Evolutionary conservation across 331 rosid species (phyloP).

Genomic region (Arachis monticola): DNA sequence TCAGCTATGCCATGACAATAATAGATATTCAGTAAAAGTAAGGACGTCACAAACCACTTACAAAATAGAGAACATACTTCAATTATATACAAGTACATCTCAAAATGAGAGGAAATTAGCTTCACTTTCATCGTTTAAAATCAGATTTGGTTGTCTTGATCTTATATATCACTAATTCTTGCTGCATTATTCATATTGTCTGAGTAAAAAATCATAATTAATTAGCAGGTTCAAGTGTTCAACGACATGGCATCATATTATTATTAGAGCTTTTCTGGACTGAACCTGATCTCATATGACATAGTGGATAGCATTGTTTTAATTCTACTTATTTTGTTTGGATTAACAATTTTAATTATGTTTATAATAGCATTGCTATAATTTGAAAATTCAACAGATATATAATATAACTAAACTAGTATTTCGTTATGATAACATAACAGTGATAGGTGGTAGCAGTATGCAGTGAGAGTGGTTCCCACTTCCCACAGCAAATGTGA

Average conservation of each 20-base stretch:
- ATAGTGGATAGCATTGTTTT: neutral
- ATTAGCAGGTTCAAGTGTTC: conserved; percentile 9
- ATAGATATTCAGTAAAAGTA: conserved; percentile 9
- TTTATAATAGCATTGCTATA: neutral
- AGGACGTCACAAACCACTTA: neutral
- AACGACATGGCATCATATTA: neutral
- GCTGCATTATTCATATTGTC: neutral
- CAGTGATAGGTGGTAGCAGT: neutral
- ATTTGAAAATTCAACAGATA: neutral
- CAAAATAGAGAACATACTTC: conserved; percentile 2
- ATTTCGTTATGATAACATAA: neutral
- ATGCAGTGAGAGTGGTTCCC: neutral
- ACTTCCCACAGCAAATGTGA: neutral
- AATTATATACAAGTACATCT: conserved; percentile 22
- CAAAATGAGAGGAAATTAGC: conserved; percentile 6
- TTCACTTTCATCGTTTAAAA: neutral
- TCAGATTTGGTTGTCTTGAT: conserved; percentile 2
- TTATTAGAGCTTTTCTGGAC: conserved; percentile 1
- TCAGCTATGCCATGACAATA: conserved; percentile 25
- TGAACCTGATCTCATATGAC: neutral
- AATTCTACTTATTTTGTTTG: neutral
- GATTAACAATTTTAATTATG: neutral
- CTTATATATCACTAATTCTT: neutral
- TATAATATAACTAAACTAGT: neutral
- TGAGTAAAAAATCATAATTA: neutral